phyloP scores from a whole-genome alignment of 768 basidiomycete genomes.

The Lactarius trivialis region DNA sequence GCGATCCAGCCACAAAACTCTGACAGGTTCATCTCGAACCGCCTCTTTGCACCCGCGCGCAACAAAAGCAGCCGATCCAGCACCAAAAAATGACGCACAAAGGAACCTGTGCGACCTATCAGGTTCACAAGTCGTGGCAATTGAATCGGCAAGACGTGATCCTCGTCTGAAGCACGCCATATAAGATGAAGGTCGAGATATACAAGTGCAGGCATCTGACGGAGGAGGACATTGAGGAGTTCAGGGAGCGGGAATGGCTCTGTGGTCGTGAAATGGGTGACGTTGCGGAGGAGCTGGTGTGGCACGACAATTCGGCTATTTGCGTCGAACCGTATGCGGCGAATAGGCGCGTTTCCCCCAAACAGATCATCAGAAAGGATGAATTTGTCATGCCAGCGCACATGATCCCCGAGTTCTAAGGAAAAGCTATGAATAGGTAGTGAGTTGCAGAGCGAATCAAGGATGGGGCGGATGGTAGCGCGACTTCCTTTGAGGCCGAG shows the following conservation, averaged over 20 bases:
- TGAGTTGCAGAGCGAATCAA: too few relatives aligned
- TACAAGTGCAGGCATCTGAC: not conserved
- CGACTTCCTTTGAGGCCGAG: too few relatives aligned
- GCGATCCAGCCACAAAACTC: not conserved
- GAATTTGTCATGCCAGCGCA: too few relatives aligned
- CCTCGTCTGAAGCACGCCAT: too few relatives aligned
- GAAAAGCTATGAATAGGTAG: too few relatives aligned
- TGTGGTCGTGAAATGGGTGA: not conserved
- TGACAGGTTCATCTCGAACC: not conserved
- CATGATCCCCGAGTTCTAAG: too few relatives aligned
- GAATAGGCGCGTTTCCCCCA: not conserved
- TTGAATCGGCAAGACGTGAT: not conserved
- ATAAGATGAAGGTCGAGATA: not conserved
- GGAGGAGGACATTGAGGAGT: not conserved
- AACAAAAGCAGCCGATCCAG: too few relatives aligned
- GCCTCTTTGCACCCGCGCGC: not conserved
- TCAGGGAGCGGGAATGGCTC: not conserved
- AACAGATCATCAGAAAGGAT: not conserved
- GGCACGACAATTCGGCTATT: not conserved
- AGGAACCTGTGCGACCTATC: not conserved
- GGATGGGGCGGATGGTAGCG: not conserved
- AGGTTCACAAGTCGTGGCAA: not conserved
- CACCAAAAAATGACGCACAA: not conserved
- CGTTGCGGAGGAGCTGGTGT: not conserved
- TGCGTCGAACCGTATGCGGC: not conserved